Base-by-base conservation (phyloP, 176 grass and related monocot genomes). In the Secale cereale region DNA sequence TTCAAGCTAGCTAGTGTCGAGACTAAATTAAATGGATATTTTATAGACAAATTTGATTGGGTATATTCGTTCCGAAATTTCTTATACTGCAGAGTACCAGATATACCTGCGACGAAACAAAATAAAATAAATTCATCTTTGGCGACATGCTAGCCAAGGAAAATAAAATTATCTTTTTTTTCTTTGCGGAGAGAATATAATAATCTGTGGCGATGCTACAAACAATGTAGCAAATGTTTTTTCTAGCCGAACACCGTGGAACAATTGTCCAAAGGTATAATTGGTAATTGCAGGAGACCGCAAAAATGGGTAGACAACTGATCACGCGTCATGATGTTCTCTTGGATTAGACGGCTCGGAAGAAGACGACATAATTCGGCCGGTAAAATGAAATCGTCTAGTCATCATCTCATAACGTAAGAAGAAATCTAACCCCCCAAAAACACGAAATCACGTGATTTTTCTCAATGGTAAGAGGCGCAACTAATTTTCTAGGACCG, bases 251-350 rank as follows among this genome's bases (percentile, higher is more conserved):
- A n/a, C n/a, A n/a, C n/a, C n/a, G n/a, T n/a, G n/a, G n/a, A n/a
- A n/a, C n/a, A n/a, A n/a, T n/a, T n/a, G n/a, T n/a, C n/a, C n/a
- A n/a, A n/a, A n/a, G n/a, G n/a, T n/a, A n/a, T n/a, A n/a, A n/a
- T n/a, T n/a, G n/a, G n/a, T 27, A 67, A 54, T 16, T 28, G 43
- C 45, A 22, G 10, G 33, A 67, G 52, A 32, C n/a, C 52, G 72
- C 69, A 2, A 30, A 76, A 77, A 68, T 61, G 31, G 60, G 60
- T 39, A 69, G 48, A 13, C 36, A 60, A 19, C 23, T 70, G 69
- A 80, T 46, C 70, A 85, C 36, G 77, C 48, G 70, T 85, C 39
- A 85, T 85, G 70, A 89, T 85, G 77, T 81, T 81, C 46, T 39
- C 83, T 77, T 85, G 28, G 82, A 89, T 85, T 85, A 30, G 71